Percentiles rank a stretch among this genome's conserved stretches.
Evolutionary conservation across 345 rosid genomes (phyloP).

Genomic region (Arabis hirsuta): DNA sequence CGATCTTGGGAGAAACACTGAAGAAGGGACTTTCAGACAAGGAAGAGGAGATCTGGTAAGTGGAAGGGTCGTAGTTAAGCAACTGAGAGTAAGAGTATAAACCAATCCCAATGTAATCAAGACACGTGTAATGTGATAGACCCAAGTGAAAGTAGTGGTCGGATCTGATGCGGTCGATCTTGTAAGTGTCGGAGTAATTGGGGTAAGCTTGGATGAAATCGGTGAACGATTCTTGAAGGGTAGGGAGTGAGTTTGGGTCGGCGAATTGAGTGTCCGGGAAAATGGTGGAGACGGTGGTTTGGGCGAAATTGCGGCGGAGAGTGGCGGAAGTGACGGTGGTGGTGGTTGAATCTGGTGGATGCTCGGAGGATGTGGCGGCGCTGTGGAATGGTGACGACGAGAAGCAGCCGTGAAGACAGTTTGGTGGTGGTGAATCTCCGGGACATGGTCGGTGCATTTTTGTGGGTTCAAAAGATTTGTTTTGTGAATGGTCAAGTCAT

Average conservation of each 20-base stretch:
- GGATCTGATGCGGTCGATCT: slow-evolving; percentile 66
- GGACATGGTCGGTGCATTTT: slow-evolving; percentile 52
- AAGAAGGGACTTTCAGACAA: slow-evolving; percentile 77
- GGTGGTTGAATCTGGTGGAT: slow-evolving; percentile 40
- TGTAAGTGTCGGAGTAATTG: slow-evolving; percentile 56
- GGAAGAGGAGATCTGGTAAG: slow-evolving; percentile 50
- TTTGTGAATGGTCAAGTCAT: slow-evolving; percentile 22
- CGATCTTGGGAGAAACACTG: slow-evolving; percentile 72
- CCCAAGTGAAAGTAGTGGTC: slow-evolving; percentile 75
- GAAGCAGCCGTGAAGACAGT: slow-evolving; percentile 70
- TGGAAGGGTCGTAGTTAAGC: slow-evolving; percentile 51
- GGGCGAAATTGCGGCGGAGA: slow-evolving; percentile 66
- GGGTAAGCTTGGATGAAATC: slow-evolving; percentile 75
- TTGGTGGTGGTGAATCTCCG: slow-evolving; percentile 51
- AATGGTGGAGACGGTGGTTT: slow-evolving; percentile 60
- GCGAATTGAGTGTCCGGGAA: slow-evolving; percentile 75
- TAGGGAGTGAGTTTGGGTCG: slow-evolving; percentile 83
- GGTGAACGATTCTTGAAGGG: slow-evolving; percentile 60
- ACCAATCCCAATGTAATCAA: slow-evolving; percentile 91
- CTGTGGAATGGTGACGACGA: slow-evolving; percentile 46
- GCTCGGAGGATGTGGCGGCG: slow-evolving; percentile 39
- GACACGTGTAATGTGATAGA: slow-evolving; percentile 66
- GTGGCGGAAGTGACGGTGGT: slow-evolving; percentile 59
- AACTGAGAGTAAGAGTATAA: slow-evolving; percentile 80
- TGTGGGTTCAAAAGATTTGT: not conserved